These are phyloP conservation scores for Citrus glauca DNA, from an alignment of 345 rosid genomes.

Conservation along the genomic window DNA sequence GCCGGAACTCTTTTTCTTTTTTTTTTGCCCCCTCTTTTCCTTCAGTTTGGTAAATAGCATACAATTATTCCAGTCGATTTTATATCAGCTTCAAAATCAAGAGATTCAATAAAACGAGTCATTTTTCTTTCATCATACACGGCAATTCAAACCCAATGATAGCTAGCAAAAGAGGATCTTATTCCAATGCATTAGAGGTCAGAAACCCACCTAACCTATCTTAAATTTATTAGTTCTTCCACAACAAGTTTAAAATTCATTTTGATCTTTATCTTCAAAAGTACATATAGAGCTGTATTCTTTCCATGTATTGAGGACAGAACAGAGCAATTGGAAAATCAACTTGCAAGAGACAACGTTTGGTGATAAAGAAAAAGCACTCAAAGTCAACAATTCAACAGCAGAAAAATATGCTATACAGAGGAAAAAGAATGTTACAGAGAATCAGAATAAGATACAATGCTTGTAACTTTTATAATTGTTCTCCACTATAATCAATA, in stretches of 20 bases:
- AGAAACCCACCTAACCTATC: neutral
- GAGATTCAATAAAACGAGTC: neutral
- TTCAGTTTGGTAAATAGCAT: constrained; percentile 7
- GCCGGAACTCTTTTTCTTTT: neutral
- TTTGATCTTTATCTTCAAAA: neutral
- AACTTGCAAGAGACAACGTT: neutral
- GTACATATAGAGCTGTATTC: neutral
- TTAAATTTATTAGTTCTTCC: neutral
- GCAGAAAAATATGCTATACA: neutral
- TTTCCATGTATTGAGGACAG: neutral
- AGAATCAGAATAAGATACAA: constrained; percentile 7
- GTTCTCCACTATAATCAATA: neutral
- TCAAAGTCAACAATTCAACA: constrained; percentile 11
- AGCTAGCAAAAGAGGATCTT: neutral
- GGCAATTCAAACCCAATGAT: neutral
- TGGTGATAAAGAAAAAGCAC: neutral
- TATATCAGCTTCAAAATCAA: neutral
- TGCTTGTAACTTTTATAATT: neutral
- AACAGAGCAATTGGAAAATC: neutral
- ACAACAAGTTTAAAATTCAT: neutral
- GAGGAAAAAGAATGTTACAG: neutral
- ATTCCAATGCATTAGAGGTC: neutral
- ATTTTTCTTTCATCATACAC: neutral
- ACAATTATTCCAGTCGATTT: neutral
- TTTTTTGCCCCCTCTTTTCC: neutral